phyloP scores from a whole-genome alignment of 352 stramenopile species.

The Phytopythium helicoides region DNA sequence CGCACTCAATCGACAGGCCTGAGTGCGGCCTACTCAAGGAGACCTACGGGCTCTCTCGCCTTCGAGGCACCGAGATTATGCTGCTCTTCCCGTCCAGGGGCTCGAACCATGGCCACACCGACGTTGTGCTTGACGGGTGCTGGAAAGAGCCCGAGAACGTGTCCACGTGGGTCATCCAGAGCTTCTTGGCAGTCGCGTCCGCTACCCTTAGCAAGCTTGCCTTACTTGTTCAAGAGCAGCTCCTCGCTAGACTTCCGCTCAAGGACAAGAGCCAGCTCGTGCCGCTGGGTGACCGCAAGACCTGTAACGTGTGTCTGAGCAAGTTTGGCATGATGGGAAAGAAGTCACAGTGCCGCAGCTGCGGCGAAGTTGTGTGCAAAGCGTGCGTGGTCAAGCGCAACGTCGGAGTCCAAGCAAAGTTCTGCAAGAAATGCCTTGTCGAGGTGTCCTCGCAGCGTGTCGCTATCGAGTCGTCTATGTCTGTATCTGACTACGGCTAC shows the following conservation, averaged over 20 bases:
- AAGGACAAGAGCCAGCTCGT: conserved; percentile 51
- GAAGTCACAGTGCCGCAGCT: conserved; percentile 73
- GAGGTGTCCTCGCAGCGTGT: conserved; percentile 45
- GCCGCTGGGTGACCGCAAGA: conserved; percentile 42
- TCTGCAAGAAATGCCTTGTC: conserved; percentile 74
- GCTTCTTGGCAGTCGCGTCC: conserved; percentile 38
- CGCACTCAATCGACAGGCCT: conserved; percentile 46
- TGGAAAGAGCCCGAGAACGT: conserved; percentile 39
- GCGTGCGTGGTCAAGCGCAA: conserved; percentile 62
- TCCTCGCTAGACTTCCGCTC: conserved; percentile 41
- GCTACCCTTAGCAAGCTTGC: conserved; percentile 42
- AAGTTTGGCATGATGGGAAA: conserved; percentile 72
- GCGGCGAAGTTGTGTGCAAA: conserved; percentile 76
- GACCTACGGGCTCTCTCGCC: conserved; percentile 51
- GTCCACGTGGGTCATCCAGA: conserved; percentile 32
- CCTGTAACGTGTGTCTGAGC: conserved; percentile 55
- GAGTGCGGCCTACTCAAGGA: conserved; percentile 65
- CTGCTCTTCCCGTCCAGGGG: conserved; percentile 34
- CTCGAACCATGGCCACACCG: conserved; percentile 41
- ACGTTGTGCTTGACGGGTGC: conserved; percentile 49
- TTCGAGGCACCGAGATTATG: conserved; percentile 50
- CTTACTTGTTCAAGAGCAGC: conserved; percentile 46
- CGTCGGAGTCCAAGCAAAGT: conserved; percentile 53
- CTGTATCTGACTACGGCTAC: conserved; percentile 13
- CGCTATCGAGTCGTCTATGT: conserved; percentile 24